phyloP scores from a whole-genome alignment of 2,329 filamentous ascomycete species.

The Fusarium redolens region DNA sequence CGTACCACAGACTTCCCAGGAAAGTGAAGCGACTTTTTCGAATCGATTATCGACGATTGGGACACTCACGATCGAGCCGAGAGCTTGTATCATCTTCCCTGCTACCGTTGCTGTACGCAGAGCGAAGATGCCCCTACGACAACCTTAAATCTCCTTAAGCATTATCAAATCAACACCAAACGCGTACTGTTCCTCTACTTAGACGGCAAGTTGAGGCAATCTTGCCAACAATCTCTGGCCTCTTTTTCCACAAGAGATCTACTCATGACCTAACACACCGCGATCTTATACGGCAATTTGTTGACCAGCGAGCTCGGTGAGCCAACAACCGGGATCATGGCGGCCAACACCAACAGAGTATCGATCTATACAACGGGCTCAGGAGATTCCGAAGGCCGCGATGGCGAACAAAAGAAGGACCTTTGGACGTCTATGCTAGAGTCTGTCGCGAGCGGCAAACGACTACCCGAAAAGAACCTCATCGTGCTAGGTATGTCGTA shows the following conservation, averaged over 20 bases:
- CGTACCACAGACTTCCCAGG: slow-evolving; percentile 13
- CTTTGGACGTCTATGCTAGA: slow-evolving; percentile 96
- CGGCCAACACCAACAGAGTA: slow-evolving; percentile 64
- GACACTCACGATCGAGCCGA: slow-evolving; percentile 16
- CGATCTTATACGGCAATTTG: slow-evolving; percentile 6
- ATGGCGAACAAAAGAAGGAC: slow-evolving; percentile 82
- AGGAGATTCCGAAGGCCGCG: slow-evolving; percentile 65
- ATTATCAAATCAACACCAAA: slow-evolving; percentile 29
- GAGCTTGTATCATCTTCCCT: not conserved
- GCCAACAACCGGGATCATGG: slow-evolving; percentile 53
- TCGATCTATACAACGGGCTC: slow-evolving; percentile 70
- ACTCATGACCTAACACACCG: slow-evolving; percentile 26
- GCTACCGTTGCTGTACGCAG: slow-evolving; percentile 16
- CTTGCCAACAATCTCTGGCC: slow-evolving; percentile 2
- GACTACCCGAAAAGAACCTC: slow-evolving; percentile 90
- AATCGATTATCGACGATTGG: slow-evolving; percentile 1
- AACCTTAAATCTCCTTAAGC: slow-evolving; percentile 41
- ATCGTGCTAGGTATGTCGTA: slow-evolving; percentile 77
- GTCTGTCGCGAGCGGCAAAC: slow-evolving; percentile 88
- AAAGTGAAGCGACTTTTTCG: slow-evolving; percentile 15
- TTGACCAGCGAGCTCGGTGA: slow-evolving; percentile 26
- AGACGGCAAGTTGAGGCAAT: slow-evolving; percentile 1
- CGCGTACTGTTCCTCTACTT: slow-evolving; percentile 36
- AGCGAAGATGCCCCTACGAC: slow-evolving; percentile 46
- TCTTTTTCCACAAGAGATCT: not conserved